phyloP scores from a whole-genome alignment of 1,284 basidiomycete species.

The Salmacisia buchloeana region DNA sequence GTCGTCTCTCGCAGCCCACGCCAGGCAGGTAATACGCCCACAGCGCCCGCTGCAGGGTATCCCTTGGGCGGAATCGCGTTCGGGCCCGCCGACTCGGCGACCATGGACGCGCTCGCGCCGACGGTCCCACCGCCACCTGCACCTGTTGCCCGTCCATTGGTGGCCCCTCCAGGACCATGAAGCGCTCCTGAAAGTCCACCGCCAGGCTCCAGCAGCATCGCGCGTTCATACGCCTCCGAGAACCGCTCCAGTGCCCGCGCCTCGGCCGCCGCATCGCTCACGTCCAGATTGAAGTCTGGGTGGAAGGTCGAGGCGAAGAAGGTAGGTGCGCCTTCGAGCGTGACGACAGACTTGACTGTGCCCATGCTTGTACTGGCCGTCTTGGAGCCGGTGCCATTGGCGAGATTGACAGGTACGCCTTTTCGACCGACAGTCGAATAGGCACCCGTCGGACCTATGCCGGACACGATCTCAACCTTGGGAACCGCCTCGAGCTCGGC shows the following conservation, averaged over 20 bases:
- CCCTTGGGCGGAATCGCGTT: background rate
- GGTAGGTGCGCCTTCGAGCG: conserved; percentile 9
- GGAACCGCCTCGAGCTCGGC: conserved; percentile 11
- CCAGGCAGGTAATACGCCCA: conserved; percentile 26
- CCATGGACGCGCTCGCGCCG: background rate
- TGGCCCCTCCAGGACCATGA: background rate
- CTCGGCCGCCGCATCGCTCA: conserved; percentile 23
- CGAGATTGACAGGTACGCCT: background rate
- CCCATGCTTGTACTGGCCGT: background rate
- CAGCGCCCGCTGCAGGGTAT: conserved; percentile 3
- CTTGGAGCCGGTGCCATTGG: background rate
- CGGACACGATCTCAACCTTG: background rate
- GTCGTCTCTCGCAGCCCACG: conserved; percentile 19
- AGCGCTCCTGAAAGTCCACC: conserved; percentile 11
- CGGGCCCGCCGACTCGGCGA: background rate
- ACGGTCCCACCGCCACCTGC: background rate
- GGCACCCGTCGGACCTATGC: background rate
- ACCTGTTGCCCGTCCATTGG: background rate
- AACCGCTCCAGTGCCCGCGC: conserved; percentile 26
- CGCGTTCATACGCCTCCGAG: conserved; percentile 23
- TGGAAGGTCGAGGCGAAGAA: conserved; percentile 77
- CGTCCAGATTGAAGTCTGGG: conserved; percentile 73
- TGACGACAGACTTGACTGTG: background rate
- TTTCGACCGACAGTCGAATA: conserved; percentile 1
- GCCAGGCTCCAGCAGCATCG: conserved; percentile 16